Evolutionary conservation across 129 eudicot species (phyloP).

Genomic region (Pulicaria dysenterica): DNA sequence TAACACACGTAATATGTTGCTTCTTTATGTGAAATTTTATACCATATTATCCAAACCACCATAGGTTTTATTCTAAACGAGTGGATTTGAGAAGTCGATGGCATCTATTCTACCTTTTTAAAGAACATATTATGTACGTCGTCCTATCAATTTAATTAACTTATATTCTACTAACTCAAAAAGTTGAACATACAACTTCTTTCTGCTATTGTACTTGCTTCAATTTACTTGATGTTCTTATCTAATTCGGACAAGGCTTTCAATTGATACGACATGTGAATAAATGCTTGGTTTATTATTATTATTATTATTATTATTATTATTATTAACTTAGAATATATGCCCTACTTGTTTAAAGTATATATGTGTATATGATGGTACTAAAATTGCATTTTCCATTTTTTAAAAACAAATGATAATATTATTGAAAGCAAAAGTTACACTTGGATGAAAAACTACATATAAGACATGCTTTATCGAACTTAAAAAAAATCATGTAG

Average conservation of each 20-base stretch:
- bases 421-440: too few relatives aligned
- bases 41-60: conserved; percentile 36
- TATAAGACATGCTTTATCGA: too few relatives aligned
- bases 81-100: conserved; percentile 32
- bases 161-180: conserved; percentile 39
- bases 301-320: too few relatives aligned
- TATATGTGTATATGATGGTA: too few relatives aligned
- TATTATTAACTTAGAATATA: too few relatives aligned
- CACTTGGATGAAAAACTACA: too few relatives aligned
- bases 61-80: conserved; percentile 36
- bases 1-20: background rate
- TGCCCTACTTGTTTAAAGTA: too few relatives aligned
- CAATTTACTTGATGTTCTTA: background rate
- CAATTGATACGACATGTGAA: conserved; percentile 21
- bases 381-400: too few relatives aligned
- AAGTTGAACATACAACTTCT: conserved; percentile 21
- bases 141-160: conserved; percentile 17
- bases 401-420: too few relatives aligned
- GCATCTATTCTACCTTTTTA: conserved; percentile 35
- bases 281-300: conserved; percentile 23
- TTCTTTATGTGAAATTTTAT: background rate
- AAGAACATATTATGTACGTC: conserved; percentile 18
- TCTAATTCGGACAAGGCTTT: conserved; percentile 24
- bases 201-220: conserved; percentile 10
- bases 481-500: too few relatives aligned